These are phyloP conservation scores for Colletotrichum somersetense DNA, from an alignment of 2,329 filamentous ascomycete species.

Conservation along the genomic window DNA sequence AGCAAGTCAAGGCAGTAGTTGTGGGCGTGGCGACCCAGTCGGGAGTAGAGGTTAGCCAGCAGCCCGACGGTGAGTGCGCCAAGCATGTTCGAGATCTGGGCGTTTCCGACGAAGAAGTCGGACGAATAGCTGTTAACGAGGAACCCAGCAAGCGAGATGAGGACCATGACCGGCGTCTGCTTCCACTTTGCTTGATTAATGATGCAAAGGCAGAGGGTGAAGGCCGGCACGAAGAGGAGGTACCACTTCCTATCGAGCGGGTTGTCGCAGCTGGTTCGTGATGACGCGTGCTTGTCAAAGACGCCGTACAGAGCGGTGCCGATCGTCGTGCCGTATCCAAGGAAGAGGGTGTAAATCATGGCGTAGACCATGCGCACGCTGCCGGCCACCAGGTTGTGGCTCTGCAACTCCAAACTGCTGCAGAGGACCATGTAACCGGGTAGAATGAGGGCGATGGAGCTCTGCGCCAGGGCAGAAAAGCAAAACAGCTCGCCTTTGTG, in stretches of 20 bases:
- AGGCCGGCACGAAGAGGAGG: conserved; percentile 73
- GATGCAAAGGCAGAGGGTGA: conserved; percentile 77
- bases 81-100: conserved; percentile 82
- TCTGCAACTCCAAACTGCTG: conserved; percentile 72
- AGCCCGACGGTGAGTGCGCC: conserved; percentile 83
- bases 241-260: conserved; percentile 62
- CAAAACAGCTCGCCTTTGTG: conserved; percentile 71
- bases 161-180: conserved; percentile 80
- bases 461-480: conserved; percentile 78
- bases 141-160: conserved; percentile 81
- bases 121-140: conserved; percentile 81
- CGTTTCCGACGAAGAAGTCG: conserved; percentile 74
- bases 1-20: conserved; percentile 64
- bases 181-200: conserved; percentile 87
- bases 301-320: conserved; percentile 70
- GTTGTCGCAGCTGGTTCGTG: conserved; percentile 53
- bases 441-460: conserved; percentile 80
- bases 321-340: conserved; percentile 75
- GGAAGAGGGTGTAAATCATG: conserved; percentile 76
- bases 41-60: conserved; percentile 82
- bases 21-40: conserved; percentile 70
- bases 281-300: conserved; percentile 62
- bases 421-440: conserved; percentile 69
- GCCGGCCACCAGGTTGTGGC: conserved; percentile 73
- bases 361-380: conserved; percentile 78